A percentile compares a stretch with the other conserved stretches of the same genome.
Conservation (phyloP, 2,329 filamentous ascomycete genomes). For the Talaromyces sp. region DNA sequence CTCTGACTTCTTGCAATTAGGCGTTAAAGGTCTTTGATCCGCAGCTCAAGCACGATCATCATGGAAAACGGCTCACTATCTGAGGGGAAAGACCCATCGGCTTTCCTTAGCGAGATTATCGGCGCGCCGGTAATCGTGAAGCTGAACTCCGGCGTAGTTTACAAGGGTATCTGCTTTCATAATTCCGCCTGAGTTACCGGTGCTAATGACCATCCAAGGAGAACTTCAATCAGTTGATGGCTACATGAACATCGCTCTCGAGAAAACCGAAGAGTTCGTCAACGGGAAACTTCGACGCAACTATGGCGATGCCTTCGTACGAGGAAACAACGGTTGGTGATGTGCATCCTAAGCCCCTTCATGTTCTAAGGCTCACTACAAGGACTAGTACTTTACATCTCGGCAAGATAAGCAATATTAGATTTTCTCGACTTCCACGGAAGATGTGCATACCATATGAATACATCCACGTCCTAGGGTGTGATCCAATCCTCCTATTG, state of each 20-base stretch:
- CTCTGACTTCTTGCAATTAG: neutral
- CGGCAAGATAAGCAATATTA: constrained; percentile 30
- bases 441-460: neutral
- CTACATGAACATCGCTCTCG: constrained; percentile 99
- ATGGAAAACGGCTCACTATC: constrained; percentile 75
- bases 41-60: constrained; percentile 2
- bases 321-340: constrained; percentile 86
- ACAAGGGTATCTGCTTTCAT: constrained; percentile 72
- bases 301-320: constrained; percentile 93
- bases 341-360: neutral
- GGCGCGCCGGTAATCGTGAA: constrained; percentile 94
- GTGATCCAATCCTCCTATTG: no score
- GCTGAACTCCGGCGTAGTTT: constrained; percentile 96
- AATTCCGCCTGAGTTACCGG: neutral
- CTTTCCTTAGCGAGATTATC: constrained; percentile 92
- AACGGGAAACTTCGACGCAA: constrained; percentile 79
- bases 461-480: no score
- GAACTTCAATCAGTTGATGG: constrained; percentile 96
- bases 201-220: constrained; percentile 56
- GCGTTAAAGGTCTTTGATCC: neutral
- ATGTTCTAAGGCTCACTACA: neutral
- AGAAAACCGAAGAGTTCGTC: constrained; percentile 91
- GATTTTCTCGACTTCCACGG: no score
- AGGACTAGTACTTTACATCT: constrained; percentile 43
- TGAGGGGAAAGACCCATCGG: constrained; percentile 88